These are phyloP conservation scores for Amborella trichopoda DNA, from an alignment of 164 flowering plant genomes.

Conservation along the genomic window DNA sequence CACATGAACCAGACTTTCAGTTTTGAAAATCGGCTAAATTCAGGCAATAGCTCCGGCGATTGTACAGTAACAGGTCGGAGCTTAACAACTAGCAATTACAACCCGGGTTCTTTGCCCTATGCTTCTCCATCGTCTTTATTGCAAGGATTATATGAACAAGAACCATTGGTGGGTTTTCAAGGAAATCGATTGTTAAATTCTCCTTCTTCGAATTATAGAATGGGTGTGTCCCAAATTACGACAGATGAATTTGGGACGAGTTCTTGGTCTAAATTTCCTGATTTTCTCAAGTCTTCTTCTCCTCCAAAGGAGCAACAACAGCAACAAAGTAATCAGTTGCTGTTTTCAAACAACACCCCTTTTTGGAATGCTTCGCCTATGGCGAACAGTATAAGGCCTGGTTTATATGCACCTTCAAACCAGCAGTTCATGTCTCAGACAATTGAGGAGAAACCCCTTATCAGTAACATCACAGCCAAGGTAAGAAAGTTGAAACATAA, in stretches of 20 bases:
- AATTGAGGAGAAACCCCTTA: slow-evolving; percentile 26
- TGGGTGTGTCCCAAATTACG: slow-evolving; percentile 3
- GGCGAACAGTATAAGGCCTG: slow-evolving; percentile 6
- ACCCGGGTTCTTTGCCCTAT: slow-evolving; percentile 23
- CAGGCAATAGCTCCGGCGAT: slow-evolving; percentile 6
- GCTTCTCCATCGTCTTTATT: slow-evolving; percentile 26
- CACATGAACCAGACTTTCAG: slow-evolving; percentile 10
- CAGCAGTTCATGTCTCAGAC: slow-evolving; percentile 15
- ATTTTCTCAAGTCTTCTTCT: slow-evolving; percentile 13
- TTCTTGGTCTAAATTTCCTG: slow-evolving; percentile 17
- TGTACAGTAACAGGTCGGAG: slow-evolving; percentile 10
- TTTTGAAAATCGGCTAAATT: no score
- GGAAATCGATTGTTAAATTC: slow-evolving; percentile 15
- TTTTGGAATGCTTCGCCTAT: slow-evolving; percentile 28
- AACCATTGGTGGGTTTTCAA: slow-evolving; percentile 13
- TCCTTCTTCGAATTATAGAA: slow-evolving; percentile 6
- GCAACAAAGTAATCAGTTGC: slow-evolving; percentile 15
- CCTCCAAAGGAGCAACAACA: slow-evolving; percentile 14
- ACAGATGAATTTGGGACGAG: slow-evolving; percentile 17
- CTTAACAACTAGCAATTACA: slow-evolving; percentile 8
- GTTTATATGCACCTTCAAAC: slow-evolving; percentile 12
- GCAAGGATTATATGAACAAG: slow-evolving; percentile 27
- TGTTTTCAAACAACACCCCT: slow-evolving; percentile 29
- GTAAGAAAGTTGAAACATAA: slow-evolving; percentile 13
- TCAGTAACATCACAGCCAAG: slow-evolving; percentile 27